Conservation (phyloP, 2,329 filamentous ascomycete species). For the Incumbomyces delicatus region DNA sequence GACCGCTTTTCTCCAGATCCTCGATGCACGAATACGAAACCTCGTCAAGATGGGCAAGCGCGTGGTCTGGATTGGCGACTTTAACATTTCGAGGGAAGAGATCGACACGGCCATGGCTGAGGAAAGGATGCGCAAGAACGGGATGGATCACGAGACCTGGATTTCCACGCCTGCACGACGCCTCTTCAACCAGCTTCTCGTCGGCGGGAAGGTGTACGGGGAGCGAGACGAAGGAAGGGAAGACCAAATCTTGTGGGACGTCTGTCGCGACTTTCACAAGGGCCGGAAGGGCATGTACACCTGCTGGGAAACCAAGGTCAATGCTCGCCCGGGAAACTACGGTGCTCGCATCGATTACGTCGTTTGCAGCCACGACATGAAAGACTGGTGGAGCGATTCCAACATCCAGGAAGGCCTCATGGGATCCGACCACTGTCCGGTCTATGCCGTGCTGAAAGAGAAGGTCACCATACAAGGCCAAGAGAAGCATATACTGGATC, state of each 20-base stretch:
- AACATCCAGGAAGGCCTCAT: slow-evolving; percentile 90
- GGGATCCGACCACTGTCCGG: slow-evolving; percentile 93
- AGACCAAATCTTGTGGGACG: slow-evolving; percentile 66
- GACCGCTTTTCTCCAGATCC: slow-evolving; percentile 63
- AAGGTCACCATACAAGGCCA: slow-evolving; percentile 43
- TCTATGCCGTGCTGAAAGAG: slow-evolving; percentile 66
- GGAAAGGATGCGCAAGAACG: slow-evolving; percentile 59
- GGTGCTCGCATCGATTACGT: slow-evolving; percentile 92
- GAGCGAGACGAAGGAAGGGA: slow-evolving; percentile 60
- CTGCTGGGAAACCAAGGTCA: slow-evolving; percentile 91
- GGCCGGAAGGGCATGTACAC: slow-evolving; percentile 85
- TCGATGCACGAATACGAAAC: slow-evolving; percentile 80
- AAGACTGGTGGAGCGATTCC: slow-evolving; percentile 65
- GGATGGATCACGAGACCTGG: slow-evolving; percentile 56
- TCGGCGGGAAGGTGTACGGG: slow-evolving; percentile 59
- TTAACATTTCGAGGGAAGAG: slow-evolving; percentile 65
- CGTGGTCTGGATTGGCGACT: slow-evolving; percentile 75
- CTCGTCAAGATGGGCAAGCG: slow-evolving; percentile 69
- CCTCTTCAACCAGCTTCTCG: slow-evolving; percentile 76
- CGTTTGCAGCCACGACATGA: slow-evolving; percentile 69
- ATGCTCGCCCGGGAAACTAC: slow-evolving; percentile 90
- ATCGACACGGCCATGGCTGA: slow-evolving; percentile 61
- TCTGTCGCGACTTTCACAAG: slow-evolving; percentile 73
- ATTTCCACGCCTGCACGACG: slow-evolving; percentile 61
- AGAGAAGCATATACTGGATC: slow-evolving; percentile 51